phyloP scores from a whole-genome alignment of 2,329 filamentous ascomycete species.

The Huntiella savannae region DNA sequence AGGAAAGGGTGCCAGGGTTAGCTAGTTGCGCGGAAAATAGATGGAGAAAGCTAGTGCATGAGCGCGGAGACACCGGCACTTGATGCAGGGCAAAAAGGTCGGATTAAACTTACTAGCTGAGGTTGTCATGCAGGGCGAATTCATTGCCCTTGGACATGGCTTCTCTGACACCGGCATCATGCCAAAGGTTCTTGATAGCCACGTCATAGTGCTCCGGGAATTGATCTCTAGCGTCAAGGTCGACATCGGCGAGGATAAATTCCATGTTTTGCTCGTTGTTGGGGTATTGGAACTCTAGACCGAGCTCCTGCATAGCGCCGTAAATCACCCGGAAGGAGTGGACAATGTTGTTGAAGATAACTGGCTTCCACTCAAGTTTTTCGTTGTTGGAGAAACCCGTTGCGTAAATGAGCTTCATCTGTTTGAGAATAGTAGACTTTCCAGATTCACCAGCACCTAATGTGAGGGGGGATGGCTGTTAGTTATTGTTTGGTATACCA shows the following conservation, averaged over 20 bases:
- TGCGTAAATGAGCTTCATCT: slow-evolving; percentile 96
- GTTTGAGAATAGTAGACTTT: slow-evolving; percentile 93
- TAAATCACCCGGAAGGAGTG: slow-evolving; percentile 81
- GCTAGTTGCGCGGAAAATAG: not conserved
- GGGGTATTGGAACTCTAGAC: slow-evolving; percentile 57
- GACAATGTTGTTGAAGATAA: slow-evolving; percentile 88
- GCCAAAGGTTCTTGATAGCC: slow-evolving; percentile 73
- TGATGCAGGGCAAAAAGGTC: not conserved
- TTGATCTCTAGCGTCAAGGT: slow-evolving; percentile 63
- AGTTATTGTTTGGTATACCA: slow-evolving; percentile 1
- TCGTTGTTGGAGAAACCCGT: slow-evolving; percentile 80
- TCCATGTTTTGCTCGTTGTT: slow-evolving; percentile 70
- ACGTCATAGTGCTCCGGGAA: slow-evolving; percentile 61
- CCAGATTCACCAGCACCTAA: slow-evolving; percentile 75
- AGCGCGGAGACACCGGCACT: not conserved
- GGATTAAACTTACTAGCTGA: slow-evolving; percentile 60
- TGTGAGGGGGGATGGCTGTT: slow-evolving; percentile 11
- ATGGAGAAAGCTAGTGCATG: not conserved
- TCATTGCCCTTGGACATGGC: slow-evolving; percentile 92
- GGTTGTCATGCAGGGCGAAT: slow-evolving; percentile 88
- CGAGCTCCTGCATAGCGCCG: slow-evolving; percentile 76
- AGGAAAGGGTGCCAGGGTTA: slow-evolving; percentile 1
- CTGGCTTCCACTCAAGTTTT: slow-evolving; percentile 81
- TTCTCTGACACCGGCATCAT: slow-evolving; percentile 61
- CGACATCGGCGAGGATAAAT: slow-evolving; percentile 57